Conservation (phyloP, 23 red algal genomes). For the Gracilariopsis chorda region DNA sequence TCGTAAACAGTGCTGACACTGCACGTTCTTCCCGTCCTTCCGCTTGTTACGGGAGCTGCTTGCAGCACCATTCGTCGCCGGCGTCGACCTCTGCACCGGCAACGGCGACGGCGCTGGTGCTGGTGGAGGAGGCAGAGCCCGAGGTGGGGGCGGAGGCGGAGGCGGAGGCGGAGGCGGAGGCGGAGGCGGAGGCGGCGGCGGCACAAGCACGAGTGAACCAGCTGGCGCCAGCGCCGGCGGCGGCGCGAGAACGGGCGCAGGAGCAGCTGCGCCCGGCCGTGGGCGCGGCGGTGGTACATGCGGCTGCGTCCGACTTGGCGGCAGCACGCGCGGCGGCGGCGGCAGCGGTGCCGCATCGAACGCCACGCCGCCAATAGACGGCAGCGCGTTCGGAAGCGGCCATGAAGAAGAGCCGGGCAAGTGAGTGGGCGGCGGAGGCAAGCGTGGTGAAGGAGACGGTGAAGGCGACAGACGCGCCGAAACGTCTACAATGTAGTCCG, state of each 20-base stretch:
- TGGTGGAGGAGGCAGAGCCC: not conserved
- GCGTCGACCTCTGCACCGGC: not conserved
- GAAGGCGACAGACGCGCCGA: too few relatives aligned
- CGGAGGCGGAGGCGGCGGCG: not conserved
- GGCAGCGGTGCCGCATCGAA: not conserved
- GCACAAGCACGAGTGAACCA: not conserved
- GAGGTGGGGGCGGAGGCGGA: not conserved
- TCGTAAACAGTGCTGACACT: slow-evolving; percentile 24
- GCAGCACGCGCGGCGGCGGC: not conserved
- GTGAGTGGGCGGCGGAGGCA: too few relatives aligned
- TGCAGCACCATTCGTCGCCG: not conserved
- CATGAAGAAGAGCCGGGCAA: too few relatives aligned
- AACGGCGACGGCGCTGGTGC: not conserved
- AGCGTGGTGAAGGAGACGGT: too few relatives aligned
- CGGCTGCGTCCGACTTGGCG: not conserved
- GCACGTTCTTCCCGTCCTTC: not conserved
- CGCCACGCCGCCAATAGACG: too few relatives aligned
- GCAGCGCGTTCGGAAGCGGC: too few relatives aligned
- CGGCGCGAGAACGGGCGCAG: not conserved
- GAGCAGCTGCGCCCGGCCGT: not conserved
- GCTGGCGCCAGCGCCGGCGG: not conserved
- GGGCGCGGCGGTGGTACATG: too few relatives aligned
- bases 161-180: not conserved
- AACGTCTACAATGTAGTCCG: not conserved
- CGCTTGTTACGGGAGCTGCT: not conserved